phyloP scores from a whole-genome alignment of 768 basidiomycete genomes.

The Agrocybe pediades region DNA sequence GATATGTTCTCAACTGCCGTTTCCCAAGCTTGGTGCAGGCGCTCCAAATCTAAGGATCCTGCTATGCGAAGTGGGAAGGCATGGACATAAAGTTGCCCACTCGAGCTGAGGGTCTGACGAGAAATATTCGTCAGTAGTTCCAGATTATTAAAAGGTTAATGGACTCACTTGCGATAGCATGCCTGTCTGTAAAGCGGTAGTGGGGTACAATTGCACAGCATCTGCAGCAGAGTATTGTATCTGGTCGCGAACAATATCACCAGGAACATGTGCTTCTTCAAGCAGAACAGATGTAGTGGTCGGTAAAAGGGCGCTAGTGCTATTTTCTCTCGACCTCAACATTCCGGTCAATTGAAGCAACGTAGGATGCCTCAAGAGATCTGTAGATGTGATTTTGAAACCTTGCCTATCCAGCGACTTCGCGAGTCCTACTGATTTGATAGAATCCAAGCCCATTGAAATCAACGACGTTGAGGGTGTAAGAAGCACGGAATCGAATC shows the following conservation, averaged over 20 bases:
- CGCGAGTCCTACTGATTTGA: slow-evolving; percentile 46
- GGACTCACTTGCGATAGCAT: slow-evolving; percentile 48
- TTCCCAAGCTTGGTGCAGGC: slow-evolving; percentile 39
- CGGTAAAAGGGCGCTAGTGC: not conserved
- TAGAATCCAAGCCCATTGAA: slow-evolving; percentile 49
- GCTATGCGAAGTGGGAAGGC: slow-evolving; percentile 28
- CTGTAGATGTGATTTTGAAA: slow-evolving; percentile 32
- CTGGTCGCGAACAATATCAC: slow-evolving; percentile 14
- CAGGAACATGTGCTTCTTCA: not conserved
- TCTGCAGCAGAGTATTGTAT: slow-evolving; percentile 28
- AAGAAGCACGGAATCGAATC: slow-evolving; percentile 21
- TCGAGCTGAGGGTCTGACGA: slow-evolving; percentile 29
- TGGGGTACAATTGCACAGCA: slow-evolving; percentile 35
- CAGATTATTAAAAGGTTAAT: not conserved
- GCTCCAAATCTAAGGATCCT: slow-evolving; percentile 21
- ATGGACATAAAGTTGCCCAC: slow-evolving; percentile 31
- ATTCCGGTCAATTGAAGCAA: slow-evolving; percentile 16
- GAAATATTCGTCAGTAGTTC: not conserved
- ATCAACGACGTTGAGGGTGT: slow-evolving; percentile 36
- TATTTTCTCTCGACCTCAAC: slow-evolving; percentile 9
- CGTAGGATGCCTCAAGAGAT: slow-evolving; percentile 35
- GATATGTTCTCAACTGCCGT: slow-evolving; percentile 29
- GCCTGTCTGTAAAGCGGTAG: slow-evolving; percentile 47
- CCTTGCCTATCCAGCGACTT: slow-evolving; percentile 33
- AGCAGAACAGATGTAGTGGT: not conserved